Percentiles rank a stretch among this genome's conserved stretches.
Conservation (phyloP, 2,329 filamentous ascomycete species). For the Fusarium hostae region DNA sequence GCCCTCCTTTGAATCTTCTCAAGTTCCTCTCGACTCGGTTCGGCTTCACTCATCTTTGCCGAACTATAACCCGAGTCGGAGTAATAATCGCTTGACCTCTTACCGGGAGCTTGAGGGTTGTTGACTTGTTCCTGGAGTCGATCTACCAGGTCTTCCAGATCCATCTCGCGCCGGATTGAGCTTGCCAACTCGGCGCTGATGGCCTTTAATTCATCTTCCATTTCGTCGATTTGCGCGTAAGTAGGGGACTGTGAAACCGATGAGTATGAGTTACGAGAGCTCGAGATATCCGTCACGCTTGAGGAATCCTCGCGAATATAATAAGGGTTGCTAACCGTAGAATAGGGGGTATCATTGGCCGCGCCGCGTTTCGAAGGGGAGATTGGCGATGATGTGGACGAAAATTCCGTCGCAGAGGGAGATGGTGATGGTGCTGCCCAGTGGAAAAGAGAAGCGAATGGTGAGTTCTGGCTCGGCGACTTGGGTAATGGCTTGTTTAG, state of each 20-base stretch:
- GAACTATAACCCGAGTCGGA: conserved; percentile 95
- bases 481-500: conserved; percentile 66
- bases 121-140: conserved; percentile 81
- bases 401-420: conserved; percentile 62
- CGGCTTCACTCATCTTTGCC: conserved; percentile 76
- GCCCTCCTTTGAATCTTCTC: conserved; percentile 84
- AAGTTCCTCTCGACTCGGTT: conserved; percentile 75
- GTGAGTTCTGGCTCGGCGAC: conserved; percentile 61
- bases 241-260: conserved; percentile 59
- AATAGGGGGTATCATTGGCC: conserved; percentile 48
- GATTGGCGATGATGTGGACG: conserved; percentile 64
- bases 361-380: conserved; percentile 54
- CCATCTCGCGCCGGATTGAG: conserved; percentile 95
- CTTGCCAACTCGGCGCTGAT: conserved; percentile 92
- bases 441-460: conserved; percentile 64
- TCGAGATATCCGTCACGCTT: conserved; percentile 54
- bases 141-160: conserved; percentile 93
- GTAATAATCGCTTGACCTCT: conserved; percentile 95
- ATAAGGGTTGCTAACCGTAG: conserved; percentile 45
- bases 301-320: conserved; percentile 52
- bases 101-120: conserved; percentile 67
- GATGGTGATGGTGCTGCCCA: conserved; percentile 62
- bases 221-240: conserved; percentile 76
- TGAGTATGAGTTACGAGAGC: conserved; percentile 63
- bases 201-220: conserved; percentile 93